Evolutionary conservation across 108 stramenopile genomes (phyloP).

Genomic region (Mediolabrus comicus): DNA sequence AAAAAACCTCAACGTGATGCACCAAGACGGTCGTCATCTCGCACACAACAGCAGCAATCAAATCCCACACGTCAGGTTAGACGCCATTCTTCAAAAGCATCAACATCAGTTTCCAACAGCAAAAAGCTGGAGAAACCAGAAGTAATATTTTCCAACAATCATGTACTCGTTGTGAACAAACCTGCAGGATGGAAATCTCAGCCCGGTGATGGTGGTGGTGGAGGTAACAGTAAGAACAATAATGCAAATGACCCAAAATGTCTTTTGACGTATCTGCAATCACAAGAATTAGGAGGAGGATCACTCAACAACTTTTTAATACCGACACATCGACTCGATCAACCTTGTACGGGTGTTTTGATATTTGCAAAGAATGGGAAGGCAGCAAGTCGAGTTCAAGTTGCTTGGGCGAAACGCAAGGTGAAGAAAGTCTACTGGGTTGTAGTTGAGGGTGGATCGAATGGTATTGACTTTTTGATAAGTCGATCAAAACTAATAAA

Average conservation of each 20-base stretch:
- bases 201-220: slow-evolving; percentile 49
- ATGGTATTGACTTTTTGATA: slow-evolving; percentile 33
- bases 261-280: slow-evolving; percentile 60
- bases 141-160: slow-evolving; percentile 76
- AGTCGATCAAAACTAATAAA: background rate
- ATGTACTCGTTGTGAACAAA: slow-evolving; percentile 81
- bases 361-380: slow-evolving; percentile 78
- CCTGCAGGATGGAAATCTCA: slow-evolving; percentile 86
- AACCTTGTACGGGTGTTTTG: slow-evolving; percentile 81
- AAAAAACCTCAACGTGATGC: background rate
- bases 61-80: background rate
- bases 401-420: slow-evolving; percentile 60
- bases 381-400: slow-evolving; percentile 71
- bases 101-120: too few species aligned
- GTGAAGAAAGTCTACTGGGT: slow-evolving; percentile 63
- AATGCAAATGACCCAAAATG: slow-evolving; percentile 50
- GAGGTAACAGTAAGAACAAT: slow-evolving; percentile 1
- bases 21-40: background rate
- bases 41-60: background rate
- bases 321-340: slow-evolving; percentile 83
- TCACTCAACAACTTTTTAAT: slow-evolving; percentile 62
- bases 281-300: slow-evolving; percentile 66
- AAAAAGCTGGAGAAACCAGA: slow-evolving; percentile 27
- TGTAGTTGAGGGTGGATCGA: slow-evolving; percentile 43
- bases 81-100: background rate